These are phyloP conservation scores for Ophiostoma triangulosporum DNA, from an alignment of 2,329 filamentous ascomycete species.

Conservation along the genomic window DNA sequence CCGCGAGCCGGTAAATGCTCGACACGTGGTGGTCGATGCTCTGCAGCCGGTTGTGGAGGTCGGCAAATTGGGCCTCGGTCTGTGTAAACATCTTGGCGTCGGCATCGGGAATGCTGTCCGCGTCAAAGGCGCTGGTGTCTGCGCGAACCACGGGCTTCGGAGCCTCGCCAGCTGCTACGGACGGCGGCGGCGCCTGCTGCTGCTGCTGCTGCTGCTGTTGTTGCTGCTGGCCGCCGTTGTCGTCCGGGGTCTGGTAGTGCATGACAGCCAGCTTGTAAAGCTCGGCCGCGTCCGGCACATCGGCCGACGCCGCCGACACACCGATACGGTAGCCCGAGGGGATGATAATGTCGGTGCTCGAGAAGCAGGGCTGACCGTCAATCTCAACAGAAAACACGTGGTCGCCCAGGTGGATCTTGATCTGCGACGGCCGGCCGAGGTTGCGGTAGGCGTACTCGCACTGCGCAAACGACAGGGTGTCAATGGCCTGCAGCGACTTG, in stretches of 20 bases:
- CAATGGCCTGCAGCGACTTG: constrained; percentile 63
- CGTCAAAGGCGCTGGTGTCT: constrained; percentile 12
- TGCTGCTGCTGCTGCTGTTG: constrained; percentile 15
- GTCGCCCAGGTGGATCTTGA: constrained; percentile 57
- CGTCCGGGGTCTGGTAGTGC: constrained; percentile 36
- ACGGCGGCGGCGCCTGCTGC: constrained; percentile 6
- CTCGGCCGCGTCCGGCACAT: constrained; percentile 90
- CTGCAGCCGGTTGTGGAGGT: constrained; percentile 75
- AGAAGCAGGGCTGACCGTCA: constrained; percentile 72
- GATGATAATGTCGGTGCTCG: constrained; percentile 63
- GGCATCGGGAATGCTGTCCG: constrained; percentile 33
- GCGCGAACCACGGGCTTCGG: neutral
- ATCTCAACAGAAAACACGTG: constrained; percentile 62
- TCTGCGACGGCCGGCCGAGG: constrained; percentile 65
- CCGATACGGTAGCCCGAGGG: constrained; percentile 76
- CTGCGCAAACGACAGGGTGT: constrained; percentile 82
- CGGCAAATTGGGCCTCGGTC: constrained; percentile 56
- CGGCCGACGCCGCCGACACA: constrained; percentile 74
- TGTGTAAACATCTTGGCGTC: constrained; percentile 33
- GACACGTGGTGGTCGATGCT: constrained; percentile 55
- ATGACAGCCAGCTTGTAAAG: constrained; percentile 73
- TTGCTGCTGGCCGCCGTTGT: constrained; percentile 15
- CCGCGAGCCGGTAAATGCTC: constrained; percentile 45
- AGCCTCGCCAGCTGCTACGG: neutral
- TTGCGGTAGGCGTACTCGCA: constrained; percentile 89